Percentiles rank a stretch among this genome's conserved stretches.
phyloP scores from a whole-genome alignment of 2,329 filamentous ascomycete genomes.

The Calonectria hongkongensis region DNA sequence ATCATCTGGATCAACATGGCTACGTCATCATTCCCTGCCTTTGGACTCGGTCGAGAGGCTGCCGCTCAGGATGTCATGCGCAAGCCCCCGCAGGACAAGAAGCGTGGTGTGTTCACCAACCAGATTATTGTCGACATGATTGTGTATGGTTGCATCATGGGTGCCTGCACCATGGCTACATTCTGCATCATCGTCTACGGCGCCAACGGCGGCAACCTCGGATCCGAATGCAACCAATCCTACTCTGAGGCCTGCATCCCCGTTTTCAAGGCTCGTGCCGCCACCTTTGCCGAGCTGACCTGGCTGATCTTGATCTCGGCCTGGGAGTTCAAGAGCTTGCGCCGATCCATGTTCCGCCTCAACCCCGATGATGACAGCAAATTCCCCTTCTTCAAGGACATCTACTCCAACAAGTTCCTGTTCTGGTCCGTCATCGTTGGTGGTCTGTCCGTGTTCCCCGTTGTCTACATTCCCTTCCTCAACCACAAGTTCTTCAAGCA shows the following conservation, averaged over 20 bases:
- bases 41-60: slow-evolving; percentile 88
- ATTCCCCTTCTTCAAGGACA: slow-evolving; percentile 75
- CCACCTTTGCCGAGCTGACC: slow-evolving; percentile 83
- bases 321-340: slow-evolving; percentile 86
- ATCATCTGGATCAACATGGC: slow-evolving; percentile 98
- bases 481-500: slow-evolving; percentile 85
- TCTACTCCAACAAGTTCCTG: slow-evolving; percentile 82
- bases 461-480: slow-evolving; percentile 83
- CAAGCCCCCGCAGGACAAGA: slow-evolving; percentile 83
- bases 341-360: slow-evolving; percentile 82
- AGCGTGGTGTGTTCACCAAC: slow-evolving; percentile 83
- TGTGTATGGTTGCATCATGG: slow-evolving; percentile 87
- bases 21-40: slow-evolving; percentile 90
- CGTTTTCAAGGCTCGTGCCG: slow-evolving; percentile 82
- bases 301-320: slow-evolving; percentile 84
- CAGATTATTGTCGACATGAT: slow-evolving; percentile 88
- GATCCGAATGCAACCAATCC: slow-evolving; percentile 76
- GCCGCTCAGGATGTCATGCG: slow-evolving; percentile 86
- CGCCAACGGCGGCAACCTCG: slow-evolving; percentile 73
- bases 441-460: slow-evolving; percentile 77
- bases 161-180: slow-evolving; percentile 77
- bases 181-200: slow-evolving; percentile 80
- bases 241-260: slow-evolving; percentile 74
- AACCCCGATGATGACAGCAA: slow-evolving; percentile 70
- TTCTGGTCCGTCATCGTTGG: slow-evolving; percentile 80